phyloP scores from a whole-genome alignment of 768 basidiomycete genomes.

The Suillus subluteus region DNA sequence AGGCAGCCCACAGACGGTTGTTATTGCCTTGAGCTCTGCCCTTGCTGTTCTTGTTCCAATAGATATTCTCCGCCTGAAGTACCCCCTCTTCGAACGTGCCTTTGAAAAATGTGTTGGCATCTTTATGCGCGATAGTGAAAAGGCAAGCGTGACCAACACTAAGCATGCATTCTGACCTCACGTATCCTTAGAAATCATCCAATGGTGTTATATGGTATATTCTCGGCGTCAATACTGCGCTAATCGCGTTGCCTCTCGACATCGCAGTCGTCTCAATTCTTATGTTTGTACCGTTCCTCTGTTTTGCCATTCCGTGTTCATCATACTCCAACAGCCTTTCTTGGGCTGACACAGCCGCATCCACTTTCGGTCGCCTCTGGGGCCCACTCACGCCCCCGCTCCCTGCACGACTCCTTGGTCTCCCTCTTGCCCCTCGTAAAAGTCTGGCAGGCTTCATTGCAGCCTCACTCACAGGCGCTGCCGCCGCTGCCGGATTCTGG shows the following conservation, averaged over 20 bases:
- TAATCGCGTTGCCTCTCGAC: slow-evolving; percentile 79
- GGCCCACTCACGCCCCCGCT: slow-evolving; percentile 70
- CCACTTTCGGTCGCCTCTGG: slow-evolving; percentile 87
- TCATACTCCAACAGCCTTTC: slow-evolving; percentile 62
- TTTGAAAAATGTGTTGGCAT: slow-evolving; percentile 79
- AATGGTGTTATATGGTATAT: slow-evolving; percentile 94
- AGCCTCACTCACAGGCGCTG: slow-evolving; percentile 71
- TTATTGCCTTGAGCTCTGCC: slow-evolving; percentile 64
- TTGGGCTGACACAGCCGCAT: slow-evolving; percentile 95
- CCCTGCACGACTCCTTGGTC: slow-evolving; percentile 50
- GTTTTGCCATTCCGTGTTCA: slow-evolving; percentile 4
- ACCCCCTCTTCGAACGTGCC: slow-evolving; percentile 60
- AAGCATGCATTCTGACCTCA: not conserved
- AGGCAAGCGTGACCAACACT: slow-evolving; percentile 42
- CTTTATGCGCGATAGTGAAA: slow-evolving; percentile 90
- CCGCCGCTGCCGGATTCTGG: slow-evolving; percentile 76
- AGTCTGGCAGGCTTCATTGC: slow-evolving; percentile 85
- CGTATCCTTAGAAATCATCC: slow-evolving; percentile 52
- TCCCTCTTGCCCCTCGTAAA: slow-evolving; percentile 82
- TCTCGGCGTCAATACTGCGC: slow-evolving; percentile 78
- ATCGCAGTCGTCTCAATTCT: slow-evolving; percentile 89
- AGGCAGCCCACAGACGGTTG: slow-evolving; percentile 52
- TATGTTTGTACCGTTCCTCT: slow-evolving; percentile 59
- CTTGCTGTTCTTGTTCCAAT: slow-evolving; percentile 71
- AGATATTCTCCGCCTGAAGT: slow-evolving; percentile 75